Percentiles rank a stretch among this genome's conserved stretches.
Conservation (phyloP, 345 rosid genomes). For the Bruguiera gymnorhiza region DNA sequence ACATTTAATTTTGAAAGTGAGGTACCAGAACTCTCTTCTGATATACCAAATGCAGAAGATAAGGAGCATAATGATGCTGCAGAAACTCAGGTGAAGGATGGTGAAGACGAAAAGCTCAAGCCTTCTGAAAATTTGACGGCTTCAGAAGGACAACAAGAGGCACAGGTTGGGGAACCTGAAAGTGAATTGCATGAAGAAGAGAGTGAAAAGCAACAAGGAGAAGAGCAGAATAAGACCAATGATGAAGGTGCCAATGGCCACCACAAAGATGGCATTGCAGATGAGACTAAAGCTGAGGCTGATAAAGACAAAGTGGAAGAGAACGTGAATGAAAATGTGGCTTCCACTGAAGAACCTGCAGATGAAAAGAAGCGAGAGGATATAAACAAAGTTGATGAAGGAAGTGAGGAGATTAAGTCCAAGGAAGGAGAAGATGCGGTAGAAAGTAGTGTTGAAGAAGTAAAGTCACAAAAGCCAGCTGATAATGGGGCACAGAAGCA, state of each 20-base stretch:
- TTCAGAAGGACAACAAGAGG: conserved; percentile 16
- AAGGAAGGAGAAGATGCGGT: conserved; percentile 2
- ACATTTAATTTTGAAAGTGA: conserved; percentile 25
- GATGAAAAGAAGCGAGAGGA: conserved; percentile 7
- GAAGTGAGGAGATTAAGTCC: not conserved
- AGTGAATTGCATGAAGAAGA: conserved; percentile 6
- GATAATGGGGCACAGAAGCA: conserved; percentile 18
- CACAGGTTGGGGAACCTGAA: not conserved
- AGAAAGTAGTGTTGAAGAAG: not conserved
- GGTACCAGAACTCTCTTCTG: conserved; percentile 11
- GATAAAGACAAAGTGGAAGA: conserved; percentile 5
- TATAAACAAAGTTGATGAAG: conserved; percentile 1
- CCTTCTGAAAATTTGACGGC: conserved; percentile 11
- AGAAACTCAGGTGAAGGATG: conserved; percentile 17
- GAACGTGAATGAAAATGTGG: not conserved
- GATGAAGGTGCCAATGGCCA: conserved; percentile 2
- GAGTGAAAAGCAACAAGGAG: conserved; percentile 1
- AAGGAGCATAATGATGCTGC: conserved; percentile 23
- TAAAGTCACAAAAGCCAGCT: not conserved
- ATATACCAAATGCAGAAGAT: conserved; percentile 17
- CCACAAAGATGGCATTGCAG: conserved; percentile 20
- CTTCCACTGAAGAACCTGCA: not conserved
- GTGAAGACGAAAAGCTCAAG: conserved; percentile 27
- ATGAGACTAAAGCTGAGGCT: conserved; percentile 21
- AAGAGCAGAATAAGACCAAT: not conserved